Conservation (phyloP, 768 basidiomycete species). For the Phanerochaete carnosa region DNA sequence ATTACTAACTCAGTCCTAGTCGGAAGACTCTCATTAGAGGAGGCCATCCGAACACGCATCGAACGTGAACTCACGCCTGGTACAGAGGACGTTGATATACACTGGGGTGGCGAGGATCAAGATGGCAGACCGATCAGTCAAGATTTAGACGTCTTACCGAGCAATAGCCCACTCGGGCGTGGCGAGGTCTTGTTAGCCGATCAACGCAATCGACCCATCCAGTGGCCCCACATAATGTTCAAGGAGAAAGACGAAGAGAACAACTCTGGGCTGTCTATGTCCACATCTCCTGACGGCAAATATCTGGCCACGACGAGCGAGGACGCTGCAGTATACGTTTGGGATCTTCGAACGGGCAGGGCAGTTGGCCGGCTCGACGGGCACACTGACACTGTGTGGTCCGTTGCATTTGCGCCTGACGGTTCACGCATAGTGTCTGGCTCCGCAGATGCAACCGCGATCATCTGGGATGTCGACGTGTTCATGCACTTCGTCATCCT, state of each 20-base stretch:
- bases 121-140: neutral
- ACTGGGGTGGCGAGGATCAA: neutral
- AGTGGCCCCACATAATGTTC: neutral
- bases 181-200: neutral
- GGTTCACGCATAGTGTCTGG: slow-evolving; percentile 21
- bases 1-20: neutral
- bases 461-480: slow-evolving; percentile 17
- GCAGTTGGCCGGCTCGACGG: neutral
- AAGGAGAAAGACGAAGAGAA: neutral
- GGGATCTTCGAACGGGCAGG: neutral
- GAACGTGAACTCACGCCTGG: neutral
- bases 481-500: slow-evolving; percentile 13
- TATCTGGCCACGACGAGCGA: neutral
- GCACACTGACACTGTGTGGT: slow-evolving; percentile 11
- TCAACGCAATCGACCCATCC: neutral
- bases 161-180: neutral
- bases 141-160: neutral
- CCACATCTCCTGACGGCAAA: neutral
- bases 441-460: slow-evolving; percentile 18
- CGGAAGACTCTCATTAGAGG: neutral
- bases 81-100: neutral
- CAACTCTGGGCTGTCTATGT: neutral
- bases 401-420: slow-evolving; percentile 26
- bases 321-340: neutral
- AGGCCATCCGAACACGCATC: neutral